Percentiles rank a stretch among this genome's conserved stretches.
Conservation (phyloP, 805 yeast genomes). For the Zygoascus biomembranicola region DNA sequence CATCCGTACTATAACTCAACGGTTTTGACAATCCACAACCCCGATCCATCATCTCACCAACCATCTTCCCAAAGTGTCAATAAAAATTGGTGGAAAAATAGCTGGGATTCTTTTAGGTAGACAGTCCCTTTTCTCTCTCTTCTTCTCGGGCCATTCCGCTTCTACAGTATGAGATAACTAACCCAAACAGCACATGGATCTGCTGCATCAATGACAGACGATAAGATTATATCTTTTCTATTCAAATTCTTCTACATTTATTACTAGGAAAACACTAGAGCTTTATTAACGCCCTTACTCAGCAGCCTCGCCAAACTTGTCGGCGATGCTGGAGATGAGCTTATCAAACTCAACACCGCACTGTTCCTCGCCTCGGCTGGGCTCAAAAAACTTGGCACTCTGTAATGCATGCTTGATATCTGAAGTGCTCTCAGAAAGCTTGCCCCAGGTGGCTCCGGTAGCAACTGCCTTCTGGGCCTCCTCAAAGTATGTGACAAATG, state of each 20-base stretch:
- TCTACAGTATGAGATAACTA: no score
- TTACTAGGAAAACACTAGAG: not conserved
- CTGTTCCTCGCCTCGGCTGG: slow-evolving; percentile 79
- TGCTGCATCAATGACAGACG: not conserved
- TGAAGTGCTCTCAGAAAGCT: slow-evolving; percentile 77
- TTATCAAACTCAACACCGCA: slow-evolving; percentile 70
- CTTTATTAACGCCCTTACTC: slow-evolving; percentile 43
- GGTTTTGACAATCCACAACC: not conserved
- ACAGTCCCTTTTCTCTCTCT: not conserved
- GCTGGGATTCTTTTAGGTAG: not conserved
- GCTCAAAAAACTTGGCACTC: slow-evolving; percentile 92
- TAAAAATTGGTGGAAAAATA: not conserved
- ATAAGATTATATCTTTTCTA: not conserved
- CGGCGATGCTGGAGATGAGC: slow-evolving; percentile 66
- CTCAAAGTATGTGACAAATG: slow-evolving; percentile 82
- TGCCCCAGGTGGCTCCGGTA: slow-evolving; percentile 91
- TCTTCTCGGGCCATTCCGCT: not conserved
- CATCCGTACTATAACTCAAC: slow-evolving; percentile 2
- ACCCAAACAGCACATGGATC: not conserved
- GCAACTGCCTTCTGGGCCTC: slow-evolving; percentile 97
- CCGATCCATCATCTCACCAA: not conserved
- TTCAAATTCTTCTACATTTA: not conserved
- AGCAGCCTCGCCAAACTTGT: slow-evolving; percentile 90
- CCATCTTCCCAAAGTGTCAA: not conserved
- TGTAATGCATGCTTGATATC: slow-evolving; percentile 92